These are phyloP conservation scores for Volvox carteri DNA, from an alignment of 163 green algal genomes.

Conservation along the genomic window DNA sequence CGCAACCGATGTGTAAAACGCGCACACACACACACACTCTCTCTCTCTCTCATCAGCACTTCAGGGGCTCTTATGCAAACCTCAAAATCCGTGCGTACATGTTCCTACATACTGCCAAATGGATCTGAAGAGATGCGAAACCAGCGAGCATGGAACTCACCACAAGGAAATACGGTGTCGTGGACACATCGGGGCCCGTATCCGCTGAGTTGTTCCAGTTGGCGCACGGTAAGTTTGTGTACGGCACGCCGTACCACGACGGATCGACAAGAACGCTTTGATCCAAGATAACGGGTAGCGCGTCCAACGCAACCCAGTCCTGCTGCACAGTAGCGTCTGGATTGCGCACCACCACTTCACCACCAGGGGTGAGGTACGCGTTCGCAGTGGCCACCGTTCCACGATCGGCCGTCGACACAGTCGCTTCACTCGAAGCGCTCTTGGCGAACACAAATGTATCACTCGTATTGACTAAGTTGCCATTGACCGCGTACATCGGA, in stretches of 20 bases:
- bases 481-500: not conserved
- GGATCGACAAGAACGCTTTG: not conserved
- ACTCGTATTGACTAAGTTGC: too few species aligned
- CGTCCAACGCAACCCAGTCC: not conserved
- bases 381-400: not conserved
- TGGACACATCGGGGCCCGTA: conserved; percentile 10
- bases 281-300: not conserved
- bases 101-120: too few species aligned
- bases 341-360: not conserved
- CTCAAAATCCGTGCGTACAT: too few species aligned
- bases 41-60: too few species aligned
- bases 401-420: not conserved
- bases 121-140: too few species aligned
- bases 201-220: conserved; percentile 36
- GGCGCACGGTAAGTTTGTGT: conserved; percentile 7
- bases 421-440: too few species aligned
- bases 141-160: conserved; percentile 12
- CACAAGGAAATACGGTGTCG: conserved; percentile 24
- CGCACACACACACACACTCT: too few species aligned
- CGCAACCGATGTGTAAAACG: too few species aligned
- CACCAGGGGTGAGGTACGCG: not conserved
- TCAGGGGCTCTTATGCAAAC: too few species aligned
- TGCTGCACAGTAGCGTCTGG: not conserved
- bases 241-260: conserved; percentile 8
- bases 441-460: too few species aligned